Evolutionary conservation across 148 eudicot genomes (phyloP).

Genomic region (Cornus suecica): DNA sequence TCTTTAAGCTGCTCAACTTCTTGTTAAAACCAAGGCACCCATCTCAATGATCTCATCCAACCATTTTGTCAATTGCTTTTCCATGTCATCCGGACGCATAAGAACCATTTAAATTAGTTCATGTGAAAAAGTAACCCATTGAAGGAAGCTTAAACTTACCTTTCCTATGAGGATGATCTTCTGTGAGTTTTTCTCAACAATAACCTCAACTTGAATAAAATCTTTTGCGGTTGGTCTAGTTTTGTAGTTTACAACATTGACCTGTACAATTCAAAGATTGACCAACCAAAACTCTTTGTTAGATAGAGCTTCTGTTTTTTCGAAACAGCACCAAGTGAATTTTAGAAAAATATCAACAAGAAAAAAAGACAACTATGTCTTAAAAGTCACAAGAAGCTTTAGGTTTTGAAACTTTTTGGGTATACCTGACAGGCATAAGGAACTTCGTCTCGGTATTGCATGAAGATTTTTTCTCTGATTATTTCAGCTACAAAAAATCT

Average conservation of each 20-base stretch:
- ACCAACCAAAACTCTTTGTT: neutral
- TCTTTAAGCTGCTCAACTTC: neutral
- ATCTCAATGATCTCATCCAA: neutral
- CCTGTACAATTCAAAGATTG: constrained; percentile 40
- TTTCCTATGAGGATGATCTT: constrained; percentile 95
- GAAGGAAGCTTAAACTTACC: constrained; percentile 35
- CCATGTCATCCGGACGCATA: neutral
- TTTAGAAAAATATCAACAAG: neutral
- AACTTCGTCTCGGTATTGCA: constrained; percentile 94
- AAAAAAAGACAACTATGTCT: too few relatives aligned
- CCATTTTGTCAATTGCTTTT: neutral
- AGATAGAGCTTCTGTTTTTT: neutral
- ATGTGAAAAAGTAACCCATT: neutral
- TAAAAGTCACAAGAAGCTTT: neutral
- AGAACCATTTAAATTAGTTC: neutral
- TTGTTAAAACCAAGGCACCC: neutral
- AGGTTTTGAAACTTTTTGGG: neutral
- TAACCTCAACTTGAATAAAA: constrained; percentile 92
- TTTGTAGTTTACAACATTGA: constrained; percentile 83
- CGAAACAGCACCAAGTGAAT: neutral
- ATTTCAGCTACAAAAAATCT: constrained; percentile 95
- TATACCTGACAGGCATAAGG: constrained; percentile 95
- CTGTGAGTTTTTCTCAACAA: constrained; percentile 88
- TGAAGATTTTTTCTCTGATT: constrained; percentile 87
- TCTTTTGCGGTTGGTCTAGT: constrained; percentile 88